Conservation (phyloP, 2,329 filamentous ascomycete genomes). For the Fulvia fulva region DNA sequence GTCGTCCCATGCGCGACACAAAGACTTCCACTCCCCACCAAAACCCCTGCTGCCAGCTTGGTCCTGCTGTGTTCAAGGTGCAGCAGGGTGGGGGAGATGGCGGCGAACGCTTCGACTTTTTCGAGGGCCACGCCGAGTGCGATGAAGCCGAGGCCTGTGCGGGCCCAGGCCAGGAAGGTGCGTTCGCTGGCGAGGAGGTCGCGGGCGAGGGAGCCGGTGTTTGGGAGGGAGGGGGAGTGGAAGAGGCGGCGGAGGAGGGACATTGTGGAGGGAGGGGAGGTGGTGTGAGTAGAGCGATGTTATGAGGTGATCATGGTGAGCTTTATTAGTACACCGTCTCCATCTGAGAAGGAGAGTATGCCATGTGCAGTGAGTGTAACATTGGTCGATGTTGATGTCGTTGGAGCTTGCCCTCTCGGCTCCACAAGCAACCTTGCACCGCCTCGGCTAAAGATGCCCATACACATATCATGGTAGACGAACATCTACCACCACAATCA, state of each 20-base stretch:
- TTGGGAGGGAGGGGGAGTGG: constrained; percentile 32
- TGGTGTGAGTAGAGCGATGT: background rate
- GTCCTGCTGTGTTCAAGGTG: constrained; percentile 33
- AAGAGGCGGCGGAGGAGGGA: constrained; percentile 21
- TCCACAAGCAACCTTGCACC: background rate
- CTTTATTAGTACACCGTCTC: background rate
- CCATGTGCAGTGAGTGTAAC: background rate
- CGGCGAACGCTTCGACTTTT: constrained; percentile 41
- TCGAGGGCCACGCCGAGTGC: constrained; percentile 51
- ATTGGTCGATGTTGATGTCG: background rate
- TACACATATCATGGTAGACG: background rate
- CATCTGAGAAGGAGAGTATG: background rate
- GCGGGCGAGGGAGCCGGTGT: constrained; percentile 49
- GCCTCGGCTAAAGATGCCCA: background rate
- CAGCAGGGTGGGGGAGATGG: constrained; percentile 26
- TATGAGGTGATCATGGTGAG: background rate
- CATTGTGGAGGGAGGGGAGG: background rate
- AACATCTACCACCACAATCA: background rate
- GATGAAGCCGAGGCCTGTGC: constrained; percentile 51
- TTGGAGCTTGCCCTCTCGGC: background rate
- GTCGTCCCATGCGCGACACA: constrained; percentile 47
- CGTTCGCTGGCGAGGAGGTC: constrained; percentile 54
- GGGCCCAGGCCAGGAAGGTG: constrained; percentile 52
- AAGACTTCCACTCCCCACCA: constrained; percentile 45
- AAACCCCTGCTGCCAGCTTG: constrained; percentile 31